Conservation (phyloP, 805 yeast species). For the Hagleromyces aurorensis region DNA sequence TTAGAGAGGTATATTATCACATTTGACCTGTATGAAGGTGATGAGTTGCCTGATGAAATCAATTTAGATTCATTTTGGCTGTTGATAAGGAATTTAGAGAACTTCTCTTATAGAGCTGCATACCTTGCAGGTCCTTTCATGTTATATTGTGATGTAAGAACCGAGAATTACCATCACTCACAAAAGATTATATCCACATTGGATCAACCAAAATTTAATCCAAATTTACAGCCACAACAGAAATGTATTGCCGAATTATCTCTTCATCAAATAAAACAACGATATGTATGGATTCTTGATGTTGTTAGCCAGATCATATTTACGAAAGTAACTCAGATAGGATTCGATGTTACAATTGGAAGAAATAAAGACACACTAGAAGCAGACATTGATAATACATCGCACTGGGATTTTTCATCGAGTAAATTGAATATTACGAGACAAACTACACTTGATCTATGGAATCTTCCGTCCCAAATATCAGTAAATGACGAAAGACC, state of each 20-base stretch:
- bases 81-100: constrained; percentile 55
- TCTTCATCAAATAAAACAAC: constrained; percentile 50
- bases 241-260: constrained; percentile 51
- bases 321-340: constrained; percentile 50
- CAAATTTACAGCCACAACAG: constrained; percentile 65
- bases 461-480: constrained; percentile 50
- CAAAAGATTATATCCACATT: constrained; percentile 54
- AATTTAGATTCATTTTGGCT: constrained; percentile 38
- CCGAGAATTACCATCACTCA: constrained; percentile 45
- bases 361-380: constrained; percentile 29
- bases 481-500: constrained; percentile 27
- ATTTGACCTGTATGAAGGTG: constrained; percentile 36
- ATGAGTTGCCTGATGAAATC: constrained; percentile 22
- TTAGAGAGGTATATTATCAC: constrained; percentile 46
- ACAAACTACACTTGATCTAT: constrained; percentile 54
- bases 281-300: constrained; percentile 64
- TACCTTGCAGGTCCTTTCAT: constrained; percentile 69
- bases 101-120: constrained; percentile 47
- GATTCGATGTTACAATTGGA: constrained; percentile 54
- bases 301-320: constrained; percentile 65
- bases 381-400: constrained; percentile 14
- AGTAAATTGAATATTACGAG: constrained; percentile 40
- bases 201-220: constrained; percentile 69
- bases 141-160: constrained; percentile 61
- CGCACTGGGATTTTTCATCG: constrained; percentile 28